Conservation (phyloP, 192 early-diverging fungal genomes). For the Coemansia sp. region DNA sequence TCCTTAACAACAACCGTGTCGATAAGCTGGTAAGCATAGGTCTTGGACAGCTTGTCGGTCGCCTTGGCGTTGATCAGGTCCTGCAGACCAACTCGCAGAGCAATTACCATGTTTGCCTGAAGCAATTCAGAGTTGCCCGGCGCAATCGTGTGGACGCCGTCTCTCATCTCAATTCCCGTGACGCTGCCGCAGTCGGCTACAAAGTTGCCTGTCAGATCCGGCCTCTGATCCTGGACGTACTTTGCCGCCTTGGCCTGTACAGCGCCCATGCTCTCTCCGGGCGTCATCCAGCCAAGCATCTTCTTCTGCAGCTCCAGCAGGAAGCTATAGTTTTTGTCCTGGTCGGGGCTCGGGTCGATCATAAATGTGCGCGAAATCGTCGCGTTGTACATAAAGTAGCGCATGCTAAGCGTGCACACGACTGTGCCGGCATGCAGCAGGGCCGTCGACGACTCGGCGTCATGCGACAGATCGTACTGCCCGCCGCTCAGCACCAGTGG, state of each 20-base stretch:
- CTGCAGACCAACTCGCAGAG: slow-evolving; percentile 82
- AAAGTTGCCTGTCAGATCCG: slow-evolving; percentile 85
- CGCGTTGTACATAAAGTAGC: slow-evolving; percentile 95
- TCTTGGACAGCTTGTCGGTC: slow-evolving; percentile 68
- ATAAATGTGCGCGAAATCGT: slow-evolving; percentile 92
- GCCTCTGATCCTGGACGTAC: slow-evolving; percentile 72
- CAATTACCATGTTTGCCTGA: slow-evolving; percentile 80
- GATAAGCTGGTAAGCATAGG: slow-evolving; percentile 78
- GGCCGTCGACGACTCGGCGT: slow-evolving; percentile 71
- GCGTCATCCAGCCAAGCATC: slow-evolving; percentile 65
- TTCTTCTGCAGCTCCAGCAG: slow-evolving; percentile 82
- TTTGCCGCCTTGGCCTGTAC: slow-evolving; percentile 71
- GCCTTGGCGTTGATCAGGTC: slow-evolving; percentile 75
- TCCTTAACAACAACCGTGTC: slow-evolving; percentile 75
- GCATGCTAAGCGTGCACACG: slow-evolving; percentile 87
- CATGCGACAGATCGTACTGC: slow-evolving; percentile 80
- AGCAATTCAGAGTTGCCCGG: slow-evolving; percentile 69
- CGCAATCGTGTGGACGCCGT: slow-evolving; percentile 74
- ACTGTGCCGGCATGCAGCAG: slow-evolving; percentile 84
- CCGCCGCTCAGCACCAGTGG: slow-evolving; percentile 98
- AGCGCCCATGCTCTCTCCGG: slow-evolving; percentile 72
- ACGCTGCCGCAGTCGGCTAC: slow-evolving; percentile 83
- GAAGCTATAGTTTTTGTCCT: slow-evolving; percentile 93
- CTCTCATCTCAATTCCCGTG: slow-evolving; percentile 94
- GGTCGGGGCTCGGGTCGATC: slow-evolving; percentile 78